Conservation (phyloP, 2,329 filamentous ascomycete genomes). For the Fusarium proliferatum region DNA sequence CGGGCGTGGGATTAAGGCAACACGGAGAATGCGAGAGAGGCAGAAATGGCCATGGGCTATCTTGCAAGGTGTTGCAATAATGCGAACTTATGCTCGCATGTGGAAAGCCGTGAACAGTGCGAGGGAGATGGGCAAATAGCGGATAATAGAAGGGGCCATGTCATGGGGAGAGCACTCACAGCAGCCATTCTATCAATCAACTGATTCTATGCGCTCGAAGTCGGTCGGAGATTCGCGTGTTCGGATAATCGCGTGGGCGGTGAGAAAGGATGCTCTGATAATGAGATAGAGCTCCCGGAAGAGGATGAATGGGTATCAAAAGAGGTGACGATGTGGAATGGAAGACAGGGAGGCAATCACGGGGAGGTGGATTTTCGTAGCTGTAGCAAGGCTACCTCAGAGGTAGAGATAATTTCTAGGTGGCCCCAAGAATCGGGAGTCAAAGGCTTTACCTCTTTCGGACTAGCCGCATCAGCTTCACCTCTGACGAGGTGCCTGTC, state of each 20-base stretch:
- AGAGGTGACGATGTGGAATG: slow-evolving; percentile 45
- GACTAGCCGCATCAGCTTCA: slow-evolving; percentile 35
- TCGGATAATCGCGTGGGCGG: slow-evolving; percentile 35
- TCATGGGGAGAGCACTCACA: slow-evolving; percentile 50
- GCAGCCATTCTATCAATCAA: slow-evolving; percentile 56
- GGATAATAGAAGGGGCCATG: slow-evolving; percentile 31
- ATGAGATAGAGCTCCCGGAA: slow-evolving; percentile 35
- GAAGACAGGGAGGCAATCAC: slow-evolving; percentile 46
- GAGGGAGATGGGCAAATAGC: slow-evolving; percentile 24
- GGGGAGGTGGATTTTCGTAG: slow-evolving; percentile 49
- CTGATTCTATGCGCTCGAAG: slow-evolving; percentile 46
- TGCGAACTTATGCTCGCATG: slow-evolving; percentile 12
- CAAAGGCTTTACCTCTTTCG: slow-evolving; percentile 29
- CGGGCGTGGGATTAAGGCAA: background rate
- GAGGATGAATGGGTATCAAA: slow-evolving; percentile 49
- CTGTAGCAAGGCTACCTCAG: slow-evolving; percentile 46
- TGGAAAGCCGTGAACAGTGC: background rate
- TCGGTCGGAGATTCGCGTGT: slow-evolving; percentile 33
- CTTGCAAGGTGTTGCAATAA: background rate
- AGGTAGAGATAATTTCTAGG: slow-evolving; percentile 51
- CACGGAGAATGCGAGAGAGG: background rate
- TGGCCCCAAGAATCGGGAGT: slow-evolving; percentile 45
- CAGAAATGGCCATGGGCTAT: background rate
- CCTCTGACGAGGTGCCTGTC: slow-evolving; percentile 27
- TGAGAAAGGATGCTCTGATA: slow-evolving; percentile 28